Evolutionary conservation across 495 filamentous ascomycete species (phyloP).

Genomic region (Cairneyella variabilis): DNA sequence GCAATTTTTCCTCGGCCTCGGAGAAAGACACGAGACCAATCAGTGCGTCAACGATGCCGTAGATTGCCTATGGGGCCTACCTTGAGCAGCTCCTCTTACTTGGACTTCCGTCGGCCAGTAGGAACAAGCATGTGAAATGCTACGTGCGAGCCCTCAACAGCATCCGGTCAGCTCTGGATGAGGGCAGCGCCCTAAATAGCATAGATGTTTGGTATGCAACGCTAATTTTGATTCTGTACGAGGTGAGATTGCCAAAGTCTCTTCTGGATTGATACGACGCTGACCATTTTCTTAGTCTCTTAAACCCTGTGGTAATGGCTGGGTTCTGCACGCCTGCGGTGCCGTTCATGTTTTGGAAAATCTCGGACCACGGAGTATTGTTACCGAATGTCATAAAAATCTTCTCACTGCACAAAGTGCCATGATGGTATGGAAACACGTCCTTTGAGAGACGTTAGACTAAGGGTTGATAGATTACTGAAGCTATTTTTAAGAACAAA

Average conservation of each 20-base stretch:
- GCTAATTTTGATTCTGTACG: slow-evolving; percentile 4
- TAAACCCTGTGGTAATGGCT: slow-evolving; percentile 2
- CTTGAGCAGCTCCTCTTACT: slow-evolving; percentile 1
- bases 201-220: slow-evolving; percentile 3
- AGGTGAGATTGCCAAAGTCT: slow-evolving; percentile 1
- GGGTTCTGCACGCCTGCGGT: slow-evolving; percentile 2
- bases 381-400: no score
- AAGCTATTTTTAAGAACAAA: no score
- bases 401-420: no score
- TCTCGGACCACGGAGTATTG: slow-evolving; percentile 2
- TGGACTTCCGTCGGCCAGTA: background rate
- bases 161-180: background rate
- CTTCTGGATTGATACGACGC: slow-evolving; percentile 1
- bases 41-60: slow-evolving; percentile 2
- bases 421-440: no score
- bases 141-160: slow-evolving; percentile 6
- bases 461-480: no score
- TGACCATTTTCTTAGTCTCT: slow-evolving; percentile 2
- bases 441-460: no score
- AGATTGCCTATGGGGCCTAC: slow-evolving; percentile 1
- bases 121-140: background rate
- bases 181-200: background rate
- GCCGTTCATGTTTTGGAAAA: slow-evolving; percentile 4
- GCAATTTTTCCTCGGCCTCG: slow-evolving; percentile 5
- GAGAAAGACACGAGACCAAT: background rate